A percentile compares a stretch with the other conserved stretches of the same genome.
Evolutionary conservation across 2,329 filamentous ascomycete species (phyloP).

Genomic region (Neospermospora avenae): DNA sequence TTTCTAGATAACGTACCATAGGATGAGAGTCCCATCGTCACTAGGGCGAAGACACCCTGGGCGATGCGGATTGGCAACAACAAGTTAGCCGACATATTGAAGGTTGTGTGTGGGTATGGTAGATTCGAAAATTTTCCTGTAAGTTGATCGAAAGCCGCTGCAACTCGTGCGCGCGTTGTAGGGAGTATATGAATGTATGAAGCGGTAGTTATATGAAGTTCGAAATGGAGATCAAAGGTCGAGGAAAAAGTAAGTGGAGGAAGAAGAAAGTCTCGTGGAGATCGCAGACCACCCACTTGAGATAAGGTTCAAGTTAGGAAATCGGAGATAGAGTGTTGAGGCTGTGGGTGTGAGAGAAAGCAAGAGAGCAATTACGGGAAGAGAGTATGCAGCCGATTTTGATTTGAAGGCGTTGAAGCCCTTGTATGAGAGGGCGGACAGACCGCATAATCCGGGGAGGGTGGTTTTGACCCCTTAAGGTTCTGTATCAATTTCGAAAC

Average conservation of each 20-base stretch:
- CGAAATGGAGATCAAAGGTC: background rate
- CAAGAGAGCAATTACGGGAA: slow-evolving; percentile 3
- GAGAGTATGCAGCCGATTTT: background rate
- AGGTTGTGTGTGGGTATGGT: background rate
- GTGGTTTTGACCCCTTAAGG: slow-evolving; percentile 17
- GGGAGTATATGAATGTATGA: slow-evolving; percentile 4
- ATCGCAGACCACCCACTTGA: slow-evolving; percentile 9
- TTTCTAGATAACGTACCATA: slow-evolving; percentile 41
- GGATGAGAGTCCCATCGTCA: slow-evolving; percentile 46
- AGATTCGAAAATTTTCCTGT: background rate
- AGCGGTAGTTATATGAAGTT: background rate
- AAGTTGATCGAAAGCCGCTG: slow-evolving; percentile 16
- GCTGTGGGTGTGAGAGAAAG: background rate
- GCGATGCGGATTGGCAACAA: slow-evolving; percentile 44
- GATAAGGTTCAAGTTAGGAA: slow-evolving; percentile 2
- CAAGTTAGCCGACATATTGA: slow-evolving; percentile 40
- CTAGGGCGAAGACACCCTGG: slow-evolving; percentile 44
- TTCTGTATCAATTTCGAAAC: slow-evolving; percentile 25
- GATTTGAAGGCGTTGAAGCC: slow-evolving; percentile 1
- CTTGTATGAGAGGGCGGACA: background rate
- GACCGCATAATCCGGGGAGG: slow-evolving; percentile 21
- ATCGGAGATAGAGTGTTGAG: background rate
- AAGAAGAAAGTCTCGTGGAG: slow-evolving; percentile 1
- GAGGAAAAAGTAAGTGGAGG: background rate
- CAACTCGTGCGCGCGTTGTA: slow-evolving; percentile 26